Percentiles rank a stretch among this genome's conserved stretches.
These are phyloP conservation scores for Fusarium nurragi DNA, from an alignment of 2,329 filamentous ascomycete genomes.

Conservation along the genomic window DNA sequence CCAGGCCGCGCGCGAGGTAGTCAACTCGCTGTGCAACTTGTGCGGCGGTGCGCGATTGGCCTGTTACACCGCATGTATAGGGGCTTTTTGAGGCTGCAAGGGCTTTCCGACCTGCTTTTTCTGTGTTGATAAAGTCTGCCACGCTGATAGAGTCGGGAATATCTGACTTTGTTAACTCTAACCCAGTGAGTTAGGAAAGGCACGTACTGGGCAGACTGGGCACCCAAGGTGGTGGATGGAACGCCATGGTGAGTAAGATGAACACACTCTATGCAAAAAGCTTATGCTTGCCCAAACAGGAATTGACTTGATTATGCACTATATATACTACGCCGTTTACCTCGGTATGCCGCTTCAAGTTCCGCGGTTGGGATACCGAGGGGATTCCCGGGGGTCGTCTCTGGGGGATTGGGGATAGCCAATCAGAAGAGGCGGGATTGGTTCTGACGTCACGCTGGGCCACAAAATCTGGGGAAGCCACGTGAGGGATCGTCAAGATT, in stretches of 20 bases:
- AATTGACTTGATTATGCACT: neutral
- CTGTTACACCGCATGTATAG: slow-evolving; percentile 80
- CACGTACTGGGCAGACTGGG: slow-evolving; percentile 18
- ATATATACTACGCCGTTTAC: neutral
- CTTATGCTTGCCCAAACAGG: neutral
- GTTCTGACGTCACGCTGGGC: neutral
- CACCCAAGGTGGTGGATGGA: slow-evolving; percentile 17
- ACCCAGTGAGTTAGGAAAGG: neutral
- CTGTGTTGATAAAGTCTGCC: slow-evolving; percentile 77
- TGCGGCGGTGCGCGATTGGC: slow-evolving; percentile 68
- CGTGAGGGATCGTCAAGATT: neutral
- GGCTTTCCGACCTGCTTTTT: slow-evolving; percentile 55
- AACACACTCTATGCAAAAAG: rapidly evolving
- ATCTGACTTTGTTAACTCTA: neutral
- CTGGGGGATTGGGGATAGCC: neutral
- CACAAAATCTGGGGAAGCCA: slow-evolving; percentile 18
- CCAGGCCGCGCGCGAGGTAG: slow-evolving; percentile 72
- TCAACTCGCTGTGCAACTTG: slow-evolving; percentile 75
- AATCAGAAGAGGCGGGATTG: neutral
- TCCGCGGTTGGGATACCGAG: slow-evolving; percentile 16
- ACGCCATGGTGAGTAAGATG: slow-evolving; percentile 8
- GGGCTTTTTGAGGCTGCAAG: slow-evolving; percentile 72
- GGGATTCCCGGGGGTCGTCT: neutral
- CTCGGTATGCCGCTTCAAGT: slow-evolving; percentile 17
- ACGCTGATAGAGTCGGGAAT: slow-evolving; percentile 58